These are phyloP conservation scores for Diplogelasinospora grovesii DNA, from an alignment of 495 filamentous ascomycete genomes.

Conservation along the genomic window DNA sequence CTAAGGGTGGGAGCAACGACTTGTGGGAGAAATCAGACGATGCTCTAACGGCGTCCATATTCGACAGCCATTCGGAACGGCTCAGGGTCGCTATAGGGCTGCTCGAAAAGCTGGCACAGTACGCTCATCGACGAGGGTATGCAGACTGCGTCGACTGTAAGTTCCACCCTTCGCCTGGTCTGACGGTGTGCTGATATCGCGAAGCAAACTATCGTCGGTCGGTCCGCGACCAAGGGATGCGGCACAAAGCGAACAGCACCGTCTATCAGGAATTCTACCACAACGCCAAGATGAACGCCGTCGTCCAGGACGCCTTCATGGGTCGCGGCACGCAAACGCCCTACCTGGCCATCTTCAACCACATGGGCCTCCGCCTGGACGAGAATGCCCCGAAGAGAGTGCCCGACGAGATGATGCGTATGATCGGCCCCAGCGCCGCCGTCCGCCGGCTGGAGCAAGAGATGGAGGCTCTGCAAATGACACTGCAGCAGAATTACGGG, in stretches of 20 bases:
- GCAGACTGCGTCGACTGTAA: conserved; percentile 11
- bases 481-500: conserved; percentile 5
- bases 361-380: conserved; percentile 10
- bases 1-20: not conserved
- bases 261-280: conserved; percentile 12
- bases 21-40: conserved; percentile 10
- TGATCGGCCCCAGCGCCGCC: conserved; percentile 10
- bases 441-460: conserved; percentile 5
- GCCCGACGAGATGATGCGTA: conserved; percentile 11
- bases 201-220: conserved; percentile 10
- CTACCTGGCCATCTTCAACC: conserved; percentile 14
- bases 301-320: conserved; percentile 17
- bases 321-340: conserved; percentile 8
- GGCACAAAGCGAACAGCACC: conserved; percentile 10
- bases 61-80: conserved; percentile 8
- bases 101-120: conserved; percentile 7
- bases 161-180: conserved; percentile 4
- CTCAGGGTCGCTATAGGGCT: conserved; percentile 8
- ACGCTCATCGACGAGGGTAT: conserved; percentile 7
- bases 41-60: conserved; percentile 4
- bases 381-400: conserved; percentile 13
- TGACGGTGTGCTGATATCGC: not conserved
- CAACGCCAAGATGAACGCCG: conserved; percentile 14
- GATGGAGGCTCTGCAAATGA: conserved; percentile 7
- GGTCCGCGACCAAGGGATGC: conserved; percentile 9